These are phyloP conservation scores for Aspergillus neotritici DNA, from an alignment of 2,329 filamentous ascomycete genomes.

Conservation along the genomic window DNA sequence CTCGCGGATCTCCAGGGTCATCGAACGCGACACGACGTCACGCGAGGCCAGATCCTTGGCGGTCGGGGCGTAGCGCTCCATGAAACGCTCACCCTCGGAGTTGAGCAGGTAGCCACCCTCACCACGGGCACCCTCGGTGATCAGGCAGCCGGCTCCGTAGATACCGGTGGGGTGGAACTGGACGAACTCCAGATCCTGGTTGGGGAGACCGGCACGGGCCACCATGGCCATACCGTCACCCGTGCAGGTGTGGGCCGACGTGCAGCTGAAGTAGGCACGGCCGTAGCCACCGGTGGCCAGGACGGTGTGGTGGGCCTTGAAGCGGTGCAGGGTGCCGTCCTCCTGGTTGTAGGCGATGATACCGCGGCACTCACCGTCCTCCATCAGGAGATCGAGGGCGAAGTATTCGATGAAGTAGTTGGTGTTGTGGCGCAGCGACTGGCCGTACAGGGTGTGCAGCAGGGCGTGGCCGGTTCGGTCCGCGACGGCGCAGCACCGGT, in stretches of 20 bases:
- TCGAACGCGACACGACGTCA: constrained; percentile 94
- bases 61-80: constrained; percentile 96
- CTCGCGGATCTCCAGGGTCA: constrained; percentile 97
- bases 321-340: constrained; percentile 94
- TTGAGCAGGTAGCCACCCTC: constrained; percentile 98
- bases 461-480: constrained; percentile 97
- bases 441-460: constrained; percentile 95
- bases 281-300: constrained; percentile 96
- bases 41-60: constrained; percentile 96
- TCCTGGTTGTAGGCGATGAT: constrained; percentile 98
- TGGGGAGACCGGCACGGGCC: constrained; percentile 90
- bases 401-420: constrained; percentile 99
- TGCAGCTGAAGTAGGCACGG: constrained; percentile 97
- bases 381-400: constrained; percentile 93
- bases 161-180: constrained; percentile 99
- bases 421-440: constrained; percentile 94
- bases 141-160: constrained; percentile 95
- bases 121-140: constrained; percentile 95
- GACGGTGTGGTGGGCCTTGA: constrained; percentile 94
- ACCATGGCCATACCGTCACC: constrained; percentile 99
- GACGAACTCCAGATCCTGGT: constrained; percentile 99
- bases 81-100: constrained; percentile 97
- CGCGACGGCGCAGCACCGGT: constrained; percentile 92
- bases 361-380: constrained; percentile 93
- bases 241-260: constrained; percentile 95